phyloP scores from a whole-genome alignment of 306 rosid species.

The Cucurbita pepo region DNA sequence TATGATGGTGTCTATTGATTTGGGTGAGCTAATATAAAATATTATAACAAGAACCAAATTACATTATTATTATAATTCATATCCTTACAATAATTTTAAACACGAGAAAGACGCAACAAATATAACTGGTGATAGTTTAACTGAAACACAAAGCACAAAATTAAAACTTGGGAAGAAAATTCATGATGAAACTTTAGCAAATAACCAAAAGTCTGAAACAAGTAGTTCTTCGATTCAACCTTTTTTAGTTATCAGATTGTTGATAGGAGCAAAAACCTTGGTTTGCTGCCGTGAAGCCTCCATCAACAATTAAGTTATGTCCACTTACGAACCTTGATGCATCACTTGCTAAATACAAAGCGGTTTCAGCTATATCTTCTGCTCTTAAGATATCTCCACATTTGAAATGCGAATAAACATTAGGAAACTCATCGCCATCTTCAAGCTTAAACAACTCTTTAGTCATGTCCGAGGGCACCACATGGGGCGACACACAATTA shows the following conservation, averaged over 20 bases:
- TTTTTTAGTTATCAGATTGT: background rate
- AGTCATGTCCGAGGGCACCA: conserved; percentile 20
- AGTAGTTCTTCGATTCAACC: no score
- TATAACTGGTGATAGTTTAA: no score
- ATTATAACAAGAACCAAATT: no score
- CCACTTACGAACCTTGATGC: conserved; percentile 39
- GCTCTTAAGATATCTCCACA: conserved; percentile 5
- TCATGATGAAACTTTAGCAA: no score
- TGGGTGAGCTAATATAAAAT: no score
- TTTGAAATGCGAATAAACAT: conserved; percentile 7
- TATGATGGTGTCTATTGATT: no score
- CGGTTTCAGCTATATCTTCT: conserved; percentile 35
- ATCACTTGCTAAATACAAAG: conserved; percentile 31
- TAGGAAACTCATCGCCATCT: background rate
- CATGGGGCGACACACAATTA: conserved; percentile 29
- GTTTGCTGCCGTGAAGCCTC: conserved; percentile 18
- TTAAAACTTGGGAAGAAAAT: no score
- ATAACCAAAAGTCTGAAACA: no score
- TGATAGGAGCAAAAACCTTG: background rate
- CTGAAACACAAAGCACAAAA: no score
- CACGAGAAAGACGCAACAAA: no score
- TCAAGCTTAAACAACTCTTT: background rate
- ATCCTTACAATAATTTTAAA: no score
- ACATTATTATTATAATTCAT: no score
- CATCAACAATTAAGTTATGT: conserved; percentile 29